A percentile compares a stretch with the other conserved stretches of the same genome.
These are phyloP conservation scores for Margaritispora aquatica DNA, from an alignment of 495 filamentous ascomycete species.

Conservation along the genomic window DNA sequence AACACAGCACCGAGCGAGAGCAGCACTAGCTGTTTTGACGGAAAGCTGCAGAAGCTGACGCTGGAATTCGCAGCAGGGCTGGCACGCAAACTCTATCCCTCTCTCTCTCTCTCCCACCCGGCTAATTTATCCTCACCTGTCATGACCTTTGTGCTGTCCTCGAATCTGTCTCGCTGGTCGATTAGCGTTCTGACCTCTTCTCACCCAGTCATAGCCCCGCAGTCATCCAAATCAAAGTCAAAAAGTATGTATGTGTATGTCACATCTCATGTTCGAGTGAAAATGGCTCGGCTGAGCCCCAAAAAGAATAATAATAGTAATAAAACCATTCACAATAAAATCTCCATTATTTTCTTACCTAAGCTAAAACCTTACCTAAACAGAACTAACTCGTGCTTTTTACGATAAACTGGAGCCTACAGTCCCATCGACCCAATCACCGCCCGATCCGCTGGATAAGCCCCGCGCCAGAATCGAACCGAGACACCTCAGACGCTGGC, in stretches of 20 bases:
- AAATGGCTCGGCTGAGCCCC: not conserved
- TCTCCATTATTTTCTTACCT: not conserved
- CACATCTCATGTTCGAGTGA: no score
- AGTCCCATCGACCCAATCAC: not conserved
- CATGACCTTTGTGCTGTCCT: no score
- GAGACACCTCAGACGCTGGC: not conserved
- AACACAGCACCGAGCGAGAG: not conserved
- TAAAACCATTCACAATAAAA: no score
- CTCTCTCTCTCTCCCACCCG: not conserved
- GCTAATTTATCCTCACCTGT: not conserved
- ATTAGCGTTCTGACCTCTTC: not conserved
- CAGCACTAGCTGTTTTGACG: not conserved
- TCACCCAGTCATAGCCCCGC: not conserved
- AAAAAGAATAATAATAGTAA: no score
- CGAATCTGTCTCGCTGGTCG: no score
- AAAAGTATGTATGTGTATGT: no score
- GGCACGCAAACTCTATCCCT: not conserved
- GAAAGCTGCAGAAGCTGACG: not conserved
- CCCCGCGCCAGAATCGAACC: not conserved
- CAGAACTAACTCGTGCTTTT: not conserved
- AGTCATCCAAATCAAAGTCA: not conserved
- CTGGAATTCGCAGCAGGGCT: no score
- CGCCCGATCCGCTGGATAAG: not conserved
- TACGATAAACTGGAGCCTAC: not conserved
- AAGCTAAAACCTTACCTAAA: not conserved